Evolutionary conservation across 192 early-diverging fungal species (phyloP).

Genomic region (Rhizoclosmatium globosum): DNA sequence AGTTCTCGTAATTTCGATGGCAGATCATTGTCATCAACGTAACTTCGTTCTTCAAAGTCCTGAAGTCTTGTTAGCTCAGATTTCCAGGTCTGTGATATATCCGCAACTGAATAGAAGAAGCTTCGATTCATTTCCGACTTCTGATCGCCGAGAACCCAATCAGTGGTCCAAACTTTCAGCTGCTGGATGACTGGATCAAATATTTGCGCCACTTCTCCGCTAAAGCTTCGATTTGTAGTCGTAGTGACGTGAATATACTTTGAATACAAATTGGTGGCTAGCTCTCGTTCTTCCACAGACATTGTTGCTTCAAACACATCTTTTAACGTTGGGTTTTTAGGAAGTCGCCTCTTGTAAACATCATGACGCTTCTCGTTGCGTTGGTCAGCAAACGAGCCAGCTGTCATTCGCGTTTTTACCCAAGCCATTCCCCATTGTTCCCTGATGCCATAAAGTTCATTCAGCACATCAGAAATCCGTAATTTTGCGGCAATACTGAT

Average conservation of each 20-base stretch:
- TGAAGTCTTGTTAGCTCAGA: background rate
- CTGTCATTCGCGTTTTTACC: background rate
- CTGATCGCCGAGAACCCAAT: background rate
- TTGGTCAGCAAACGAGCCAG: background rate
- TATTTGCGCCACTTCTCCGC: background rate
- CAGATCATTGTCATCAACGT: background rate
- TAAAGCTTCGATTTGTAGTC: background rate
- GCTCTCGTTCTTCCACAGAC: background rate
- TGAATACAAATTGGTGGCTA: background rate
- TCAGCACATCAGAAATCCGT: background rate
- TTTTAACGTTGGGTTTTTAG: background rate
- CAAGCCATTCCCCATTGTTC: background rate
- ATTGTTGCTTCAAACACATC: background rate
- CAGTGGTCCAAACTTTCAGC: background rate
- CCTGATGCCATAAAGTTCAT: background rate
- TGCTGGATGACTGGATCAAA: background rate
- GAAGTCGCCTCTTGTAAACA: background rate
- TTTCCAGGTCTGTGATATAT: background rate
- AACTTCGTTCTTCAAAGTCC: background rate
- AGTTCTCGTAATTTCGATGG: background rate
- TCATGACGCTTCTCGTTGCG: background rate
- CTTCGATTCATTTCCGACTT: background rate
- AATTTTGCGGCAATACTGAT: background rate
- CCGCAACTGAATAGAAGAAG: background rate
- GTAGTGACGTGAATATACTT: background rate